phyloP scores from a whole-genome alignment of 2,329 filamentous ascomycete genomes.

The Aureobasidium sp. region DNA sequence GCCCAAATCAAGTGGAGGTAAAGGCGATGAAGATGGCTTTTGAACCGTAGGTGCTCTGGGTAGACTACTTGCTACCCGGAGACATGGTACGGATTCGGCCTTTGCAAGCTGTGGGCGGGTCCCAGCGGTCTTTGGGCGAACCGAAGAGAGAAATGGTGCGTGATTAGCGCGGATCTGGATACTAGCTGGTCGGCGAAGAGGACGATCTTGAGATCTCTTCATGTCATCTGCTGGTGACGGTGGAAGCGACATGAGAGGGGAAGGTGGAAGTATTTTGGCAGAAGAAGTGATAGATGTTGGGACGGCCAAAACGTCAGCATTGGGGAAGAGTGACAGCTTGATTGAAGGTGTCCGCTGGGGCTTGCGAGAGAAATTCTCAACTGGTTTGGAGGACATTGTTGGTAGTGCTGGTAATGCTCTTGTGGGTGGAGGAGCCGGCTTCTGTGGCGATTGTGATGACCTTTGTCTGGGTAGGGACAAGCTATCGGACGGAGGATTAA shows the following conservation, averaged over 20 bases:
- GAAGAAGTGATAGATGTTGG: slow-evolving; percentile 7
- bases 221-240: background rate
- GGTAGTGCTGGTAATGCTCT: slow-evolving; percentile 3
- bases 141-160: slow-evolving; percentile 37
- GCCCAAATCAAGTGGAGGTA: slow-evolving; percentile 24
- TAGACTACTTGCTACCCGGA: background rate
- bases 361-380: slow-evolving; percentile 10
- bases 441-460: background rate
- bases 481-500: background rate
- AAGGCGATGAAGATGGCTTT: slow-evolving; percentile 1
- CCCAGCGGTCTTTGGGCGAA: slow-evolving; percentile 25
- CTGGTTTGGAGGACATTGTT: background rate
- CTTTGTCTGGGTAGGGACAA: background rate
- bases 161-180: slow-evolving; percentile 38
- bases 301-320: background rate
- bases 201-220: slow-evolving; percentile 5
- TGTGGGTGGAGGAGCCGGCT: background rate
- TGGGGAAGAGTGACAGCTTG: slow-evolving; percentile 22
- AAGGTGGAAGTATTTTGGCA: background rate
- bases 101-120: slow-evolving; percentile 16
- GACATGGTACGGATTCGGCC: slow-evolving; percentile 2
- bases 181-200: slow-evolving; percentile 36
- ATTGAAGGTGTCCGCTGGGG: slow-evolving; percentile 2
- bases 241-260: background rate
- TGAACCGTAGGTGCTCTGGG: slow-evolving; percentile 1